These are phyloP conservation scores for Yarrowia osloensis DNA, from an alignment of 805 yeast species.

Conservation along the genomic window DNA sequence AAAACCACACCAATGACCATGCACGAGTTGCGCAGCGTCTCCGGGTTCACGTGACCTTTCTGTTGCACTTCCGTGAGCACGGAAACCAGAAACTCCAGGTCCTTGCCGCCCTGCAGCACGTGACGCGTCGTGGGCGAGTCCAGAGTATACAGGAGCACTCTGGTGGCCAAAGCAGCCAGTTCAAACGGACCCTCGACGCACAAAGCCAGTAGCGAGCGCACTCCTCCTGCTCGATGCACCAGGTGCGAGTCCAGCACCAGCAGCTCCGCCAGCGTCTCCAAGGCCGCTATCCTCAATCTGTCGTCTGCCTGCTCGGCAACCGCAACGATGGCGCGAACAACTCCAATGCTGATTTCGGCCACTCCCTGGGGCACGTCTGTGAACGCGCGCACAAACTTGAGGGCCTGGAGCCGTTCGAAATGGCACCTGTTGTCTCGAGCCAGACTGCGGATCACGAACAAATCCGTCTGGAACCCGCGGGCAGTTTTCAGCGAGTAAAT, in stretches of 20 bases:
- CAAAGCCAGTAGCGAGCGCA: conserved; percentile 49
- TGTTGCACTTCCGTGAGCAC: conserved; percentile 68
- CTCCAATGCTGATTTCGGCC: conserved; percentile 57
- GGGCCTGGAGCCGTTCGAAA: conserved; percentile 74
- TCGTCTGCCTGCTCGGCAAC: conserved; percentile 59
- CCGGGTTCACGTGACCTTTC: conserved; percentile 51
- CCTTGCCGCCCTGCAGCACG: conserved; percentile 59
- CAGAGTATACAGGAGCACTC: conserved; percentile 56
- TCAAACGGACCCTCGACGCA: conserved; percentile 58
- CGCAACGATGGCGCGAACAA: conserved; percentile 66
- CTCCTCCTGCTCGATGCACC: conserved; percentile 50
- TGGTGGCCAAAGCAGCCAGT: conserved; percentile 48
- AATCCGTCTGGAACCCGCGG: conserved; percentile 58
- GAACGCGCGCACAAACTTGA: conserved; percentile 67
- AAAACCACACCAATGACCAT: conserved; percentile 60
- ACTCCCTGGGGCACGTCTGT: conserved; percentile 58
- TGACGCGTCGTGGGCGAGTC: conserved; percentile 58
- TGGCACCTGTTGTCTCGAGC: conserved; percentile 56
- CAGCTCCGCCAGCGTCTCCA: conserved; percentile 58
- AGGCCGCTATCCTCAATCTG: conserved; percentile 51
- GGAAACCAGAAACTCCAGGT: conserved; percentile 62
- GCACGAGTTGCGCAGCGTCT: conserved; percentile 61
- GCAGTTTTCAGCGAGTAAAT: conserved; percentile 57
- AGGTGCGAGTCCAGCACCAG: conserved; percentile 49
- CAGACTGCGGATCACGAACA: conserved; percentile 63